Base-by-base conservation (phyloP, 495 filamentous ascomycete genomes). In the Penicillium parvum region DNA sequence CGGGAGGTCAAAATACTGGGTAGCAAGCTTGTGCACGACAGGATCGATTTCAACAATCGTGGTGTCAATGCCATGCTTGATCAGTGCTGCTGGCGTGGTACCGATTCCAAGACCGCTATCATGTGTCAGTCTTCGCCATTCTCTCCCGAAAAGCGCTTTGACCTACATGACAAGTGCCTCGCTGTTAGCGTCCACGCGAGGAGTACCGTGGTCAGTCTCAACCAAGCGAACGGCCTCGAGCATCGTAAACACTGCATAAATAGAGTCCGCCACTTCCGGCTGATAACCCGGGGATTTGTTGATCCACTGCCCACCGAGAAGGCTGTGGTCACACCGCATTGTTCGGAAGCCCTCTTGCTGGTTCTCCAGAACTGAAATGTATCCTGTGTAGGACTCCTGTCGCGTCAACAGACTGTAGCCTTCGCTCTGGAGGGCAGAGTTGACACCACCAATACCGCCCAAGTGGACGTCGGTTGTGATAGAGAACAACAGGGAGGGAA, bases 21-120 rank as follows among this genome's bases (percentile, higher is more conserved):
- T 67, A 10, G 92, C 90, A 53, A 84, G 95, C 22, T 84, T 68
- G 58, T 94, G 78, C 15, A 98, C 88, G 2, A 86, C 78, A 0
- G 90, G 91, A 61, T 98, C 92, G 26, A 98, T 84, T 53, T 98
- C 92, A 2, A 98, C 83, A 44, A 94, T 83, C 2, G 92, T 96
- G 5, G 89, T 96, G 45, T 89, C 74, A 53, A 98, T 88, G 4
- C 89, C 88, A 53, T 96, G 90, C 20, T 81, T 75, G 32, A 95
- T 86, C 7, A 98, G 60, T 2, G 91, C 89, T 12, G 85, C 81
- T 1, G 90, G 90, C 0, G 88, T 85, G 6, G 91, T 98, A 10
- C 92, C 92, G 36, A 96, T 85, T 30, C 92, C 92, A 18, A 96
- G 79, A 5, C 92, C 92, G 47, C 88, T 95, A 47, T 25, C 11